A percentile compares a stretch with the other conserved stretches of the same genome.
Conservation (phyloP, 75 land plant genomes). For the Picea sitchensis region DNA sequence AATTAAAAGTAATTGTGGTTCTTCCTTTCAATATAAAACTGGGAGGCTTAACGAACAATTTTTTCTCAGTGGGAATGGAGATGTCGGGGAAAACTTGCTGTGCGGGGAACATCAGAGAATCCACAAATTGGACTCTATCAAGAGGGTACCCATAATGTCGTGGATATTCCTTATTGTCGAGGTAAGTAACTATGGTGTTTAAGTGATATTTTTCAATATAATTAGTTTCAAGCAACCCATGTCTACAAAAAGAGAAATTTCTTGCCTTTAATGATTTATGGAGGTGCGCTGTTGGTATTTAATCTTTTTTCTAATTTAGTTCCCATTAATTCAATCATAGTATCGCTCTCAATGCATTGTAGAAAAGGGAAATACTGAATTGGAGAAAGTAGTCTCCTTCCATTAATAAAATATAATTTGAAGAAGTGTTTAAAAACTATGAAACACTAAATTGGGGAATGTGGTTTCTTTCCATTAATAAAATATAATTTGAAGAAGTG, state of each 20-base stretch:
- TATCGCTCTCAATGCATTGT: background rate
- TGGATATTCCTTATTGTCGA: slow-evolving; percentile 89
- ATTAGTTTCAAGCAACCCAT: background rate
- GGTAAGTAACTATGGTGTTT: slow-evolving; percentile 30
- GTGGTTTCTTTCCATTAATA: background rate
- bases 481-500: background rate
- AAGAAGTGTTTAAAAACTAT: background rate
- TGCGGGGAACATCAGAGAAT: slow-evolving; percentile 69
- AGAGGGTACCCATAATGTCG: slow-evolving; percentile 86
- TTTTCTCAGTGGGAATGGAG: slow-evolving; percentile 85
- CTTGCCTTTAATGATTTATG: background rate
- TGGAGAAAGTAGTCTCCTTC: background rate
- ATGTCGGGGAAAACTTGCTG: slow-evolving; percentile 96
- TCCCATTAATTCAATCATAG: background rate
- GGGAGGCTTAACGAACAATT: background rate
- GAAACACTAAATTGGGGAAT: background rate
- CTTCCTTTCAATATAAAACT: background rate
- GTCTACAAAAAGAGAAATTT: background rate
- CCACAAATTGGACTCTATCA: slow-evolving; percentile 88
- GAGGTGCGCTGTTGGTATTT: background rate
- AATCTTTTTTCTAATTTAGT: background rate
- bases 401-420: background rate
- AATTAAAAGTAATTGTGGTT: too few relatives aligned
- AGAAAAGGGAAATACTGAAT: background rate
- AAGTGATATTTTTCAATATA: background rate